Evolutionary conservation across 441 rosid genomes (phyloP), one percentile per base, ranked within the genome.

Genomic region (Populus trichocarpa): DNA sequence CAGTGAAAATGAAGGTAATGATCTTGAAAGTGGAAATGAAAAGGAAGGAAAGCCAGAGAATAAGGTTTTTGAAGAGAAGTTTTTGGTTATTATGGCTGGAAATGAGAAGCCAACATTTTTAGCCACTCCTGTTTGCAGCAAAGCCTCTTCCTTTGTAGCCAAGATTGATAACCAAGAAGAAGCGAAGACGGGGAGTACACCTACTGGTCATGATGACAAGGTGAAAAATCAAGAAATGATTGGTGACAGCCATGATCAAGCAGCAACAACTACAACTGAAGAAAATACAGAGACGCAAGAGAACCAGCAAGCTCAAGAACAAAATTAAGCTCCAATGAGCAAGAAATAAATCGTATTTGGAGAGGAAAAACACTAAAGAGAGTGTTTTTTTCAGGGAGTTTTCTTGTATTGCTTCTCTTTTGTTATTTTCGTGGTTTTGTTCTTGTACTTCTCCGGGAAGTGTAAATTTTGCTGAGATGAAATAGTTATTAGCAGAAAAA

Each of bases 21-120:
- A 78, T 13, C 85, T 87, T 32, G 98, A 91, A 33, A 86, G 82
- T 4, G 95, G 94, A 4, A 81, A 86, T 67, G 90, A 81, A 28
- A 88, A 87, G 70, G 81, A 75, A 5, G 71, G 67, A 0, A 66
- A 86, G 42, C 12, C 79, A 1, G 78, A 57, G 61, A 66, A n/a
- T 8, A 59, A 72, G 30, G 80, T 76, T 32, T 63, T 30, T 63
- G 88, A 96, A 69, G 95, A 91, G 77, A 93, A 92, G 85, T 77
- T 94, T 50, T 71, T 96, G 83, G 99, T 96, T 25, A 90, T 92
- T 40, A 96, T 96, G 98, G 98, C 99, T 0, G 99, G 98, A 12
- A 80, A 94, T 70, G 83, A 83, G 32, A 90, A 87, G 77, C 98
- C 99, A 0, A 92, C 96, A 8, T 88, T 89, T 86, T 75, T 96